phyloP scores from a whole-genome alignment of 225 moss, liverwort and hornwort species.

The Bryoerythrophyllum caledonicum region DNA sequence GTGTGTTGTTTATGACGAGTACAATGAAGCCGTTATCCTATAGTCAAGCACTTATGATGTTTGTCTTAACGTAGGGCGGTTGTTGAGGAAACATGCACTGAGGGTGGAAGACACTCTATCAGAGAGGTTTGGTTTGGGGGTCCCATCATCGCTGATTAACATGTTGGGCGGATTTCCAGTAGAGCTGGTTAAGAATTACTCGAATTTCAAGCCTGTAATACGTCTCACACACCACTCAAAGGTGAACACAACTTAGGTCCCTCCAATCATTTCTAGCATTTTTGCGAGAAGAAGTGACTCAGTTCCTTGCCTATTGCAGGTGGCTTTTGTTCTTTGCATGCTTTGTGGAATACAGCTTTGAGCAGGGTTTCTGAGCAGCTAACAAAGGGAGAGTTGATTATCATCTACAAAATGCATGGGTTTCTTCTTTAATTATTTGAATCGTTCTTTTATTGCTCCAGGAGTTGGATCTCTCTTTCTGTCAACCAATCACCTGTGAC shows the following conservation, averaged over 20 bases:
- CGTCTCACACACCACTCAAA: conserved; percentile 35
- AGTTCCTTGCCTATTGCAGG: background rate
- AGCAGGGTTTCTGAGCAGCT: background rate
- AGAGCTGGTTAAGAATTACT: conserved; percentile 17
- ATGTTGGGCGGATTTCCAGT: background rate
- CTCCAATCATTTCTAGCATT: background rate
- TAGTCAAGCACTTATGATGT: background rate
- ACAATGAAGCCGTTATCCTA: conserved; percentile 9
- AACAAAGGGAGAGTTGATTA: background rate
- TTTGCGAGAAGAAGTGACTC: background rate
- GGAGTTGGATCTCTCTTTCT: conserved; percentile 74
- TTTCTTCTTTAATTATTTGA: background rate
- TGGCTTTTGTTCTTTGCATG: background rate
- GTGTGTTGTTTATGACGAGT: conserved; percentile 5
- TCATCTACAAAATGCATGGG: background rate
- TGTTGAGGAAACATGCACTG: conserved; percentile 33
- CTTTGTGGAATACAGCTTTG: background rate
- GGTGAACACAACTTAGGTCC: conserved; percentile 22
- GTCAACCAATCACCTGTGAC: conserved; percentile 55
- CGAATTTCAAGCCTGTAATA: conserved; percentile 34
- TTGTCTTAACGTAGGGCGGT: conserved; percentile 28
- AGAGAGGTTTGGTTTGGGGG: conserved; percentile 13
- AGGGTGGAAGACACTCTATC: conserved; percentile 26
- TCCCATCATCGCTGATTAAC: conserved; percentile 13
- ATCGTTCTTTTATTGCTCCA: conserved; percentile 31